Evolutionary conservation across 23 red algal species (phyloP).

Genomic region (Agarophyton chilense): DNA sequence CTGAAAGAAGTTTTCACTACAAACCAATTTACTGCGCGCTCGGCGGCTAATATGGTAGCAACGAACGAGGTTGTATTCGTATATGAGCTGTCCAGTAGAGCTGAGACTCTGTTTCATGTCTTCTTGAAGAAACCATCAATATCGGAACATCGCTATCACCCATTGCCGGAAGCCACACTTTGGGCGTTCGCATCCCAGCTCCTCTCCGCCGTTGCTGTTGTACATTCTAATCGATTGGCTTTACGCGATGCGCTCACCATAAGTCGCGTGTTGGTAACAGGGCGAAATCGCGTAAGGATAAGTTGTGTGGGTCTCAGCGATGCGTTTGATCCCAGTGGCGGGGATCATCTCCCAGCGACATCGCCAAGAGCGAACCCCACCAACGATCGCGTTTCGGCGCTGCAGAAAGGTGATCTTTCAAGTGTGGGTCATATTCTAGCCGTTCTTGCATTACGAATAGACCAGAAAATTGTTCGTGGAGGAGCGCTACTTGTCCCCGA

Average conservation of each 20-base stretch:
- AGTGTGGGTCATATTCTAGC: conserved; percentile 45
- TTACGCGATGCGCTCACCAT: conserved; percentile 57
- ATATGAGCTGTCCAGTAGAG: conserved; percentile 74
- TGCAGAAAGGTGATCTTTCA: conserved; percentile 63
- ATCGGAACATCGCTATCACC: conserved; percentile 33
- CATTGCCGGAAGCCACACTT: conserved; percentile 67
- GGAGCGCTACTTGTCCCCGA: conserved; percentile 40
- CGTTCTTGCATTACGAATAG: conserved; percentile 49
- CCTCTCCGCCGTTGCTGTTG: conserved; percentile 60
- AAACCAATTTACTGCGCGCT: conserved; percentile 53
- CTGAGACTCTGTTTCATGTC: conserved; percentile 64
- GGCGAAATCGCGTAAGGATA: conserved; percentile 68
- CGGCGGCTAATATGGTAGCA: conserved; percentile 4
- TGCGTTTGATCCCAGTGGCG: conserved; percentile 78
- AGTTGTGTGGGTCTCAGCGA: conserved; percentile 69
- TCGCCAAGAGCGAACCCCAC: conserved; percentile 7
- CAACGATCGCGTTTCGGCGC: conserved; percentile 28
- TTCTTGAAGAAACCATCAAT: conserved; percentile 34
- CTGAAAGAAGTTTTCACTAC: conserved; percentile 78
- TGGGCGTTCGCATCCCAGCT: conserved; percentile 84
- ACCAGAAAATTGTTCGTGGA: conserved; percentile 50
- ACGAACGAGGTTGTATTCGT: conserved; percentile 78
- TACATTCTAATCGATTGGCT: conserved; percentile 69
- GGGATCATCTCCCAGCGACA: conserved; percentile 38
- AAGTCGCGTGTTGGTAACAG: conserved; percentile 60